Evolutionary conservation across 768 basidiomycete species (phyloP).

Genomic region (Crassisporium funariophilum): DNA sequence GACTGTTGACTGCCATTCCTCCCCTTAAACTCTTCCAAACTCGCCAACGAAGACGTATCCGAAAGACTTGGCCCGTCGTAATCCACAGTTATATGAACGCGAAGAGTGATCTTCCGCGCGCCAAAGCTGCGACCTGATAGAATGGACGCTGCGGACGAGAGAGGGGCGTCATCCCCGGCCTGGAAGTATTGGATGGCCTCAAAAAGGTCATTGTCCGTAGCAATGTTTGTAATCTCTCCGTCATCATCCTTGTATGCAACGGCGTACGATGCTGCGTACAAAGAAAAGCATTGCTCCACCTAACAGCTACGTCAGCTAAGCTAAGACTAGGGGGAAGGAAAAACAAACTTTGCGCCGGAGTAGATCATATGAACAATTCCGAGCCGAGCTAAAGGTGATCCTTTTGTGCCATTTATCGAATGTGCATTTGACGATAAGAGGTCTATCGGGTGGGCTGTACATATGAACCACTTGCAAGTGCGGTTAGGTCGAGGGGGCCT

Average conservation of each 20-base stretch:
- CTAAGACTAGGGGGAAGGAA: conserved; percentile 2
- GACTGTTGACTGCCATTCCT: conserved; percentile 62
- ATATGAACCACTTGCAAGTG: conserved; percentile 23
- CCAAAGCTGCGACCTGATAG: conserved; percentile 70
- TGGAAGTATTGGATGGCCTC: conserved; percentile 90
- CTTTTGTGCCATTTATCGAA: conserved; percentile 75
- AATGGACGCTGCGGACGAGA: conserved; percentile 74
- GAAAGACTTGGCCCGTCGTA: conserved; percentile 92
- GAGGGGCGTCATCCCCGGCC: conserved; percentile 73
- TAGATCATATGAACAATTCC: conserved; percentile 76
- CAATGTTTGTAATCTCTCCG: conserved; percentile 71
- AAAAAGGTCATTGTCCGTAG: conserved; percentile 71
- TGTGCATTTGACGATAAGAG: conserved; percentile 81
- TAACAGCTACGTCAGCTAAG: conserved; percentile 31
- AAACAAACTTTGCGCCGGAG: conserved; percentile 68
- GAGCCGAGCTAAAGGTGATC: conserved; percentile 79
- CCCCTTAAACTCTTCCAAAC: conserved; percentile 70
- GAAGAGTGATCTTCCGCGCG: conserved; percentile 72
- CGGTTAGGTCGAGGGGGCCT: neutral
- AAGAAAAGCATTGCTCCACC: conserved; percentile 85
- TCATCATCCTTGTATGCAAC: conserved; percentile 91
- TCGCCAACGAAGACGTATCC: conserved; percentile 82
- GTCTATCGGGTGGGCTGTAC: conserved; percentile 65
- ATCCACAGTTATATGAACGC: conserved; percentile 77
- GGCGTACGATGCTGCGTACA: conserved; percentile 66